Percentiles rank a stretch among this genome's conserved stretches.
Conservation (phyloP, 2,329 filamentous ascomycete species). For the Aspergillus tamarii region DNA sequence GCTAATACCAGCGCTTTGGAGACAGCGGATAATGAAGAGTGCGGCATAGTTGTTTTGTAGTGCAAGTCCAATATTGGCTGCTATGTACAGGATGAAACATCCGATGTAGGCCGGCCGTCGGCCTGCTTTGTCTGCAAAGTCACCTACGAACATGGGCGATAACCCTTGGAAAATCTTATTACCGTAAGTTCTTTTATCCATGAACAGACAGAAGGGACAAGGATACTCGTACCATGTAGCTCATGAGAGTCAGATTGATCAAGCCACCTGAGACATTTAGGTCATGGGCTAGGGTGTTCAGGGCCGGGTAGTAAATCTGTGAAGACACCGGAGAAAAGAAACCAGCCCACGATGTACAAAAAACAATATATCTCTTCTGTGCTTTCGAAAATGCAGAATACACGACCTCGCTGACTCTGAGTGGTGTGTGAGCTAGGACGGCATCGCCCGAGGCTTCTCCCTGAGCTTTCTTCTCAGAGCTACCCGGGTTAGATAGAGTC, state of each 20-base stretch:
- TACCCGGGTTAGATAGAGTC: not conserved
- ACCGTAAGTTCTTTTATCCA: not conserved
- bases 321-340: constrained; percentile 51
- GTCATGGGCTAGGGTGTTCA: constrained; percentile 39
- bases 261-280: constrained; percentile 30
- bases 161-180: constrained; percentile 56
- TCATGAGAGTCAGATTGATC: constrained; percentile 62
- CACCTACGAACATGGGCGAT: constrained; percentile 55
- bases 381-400: constrained; percentile 1
- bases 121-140: constrained; percentile 55
- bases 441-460: not conserved
- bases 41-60: constrained; percentile 43
- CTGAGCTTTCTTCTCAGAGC: not conserved
- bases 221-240: constrained; percentile 62
- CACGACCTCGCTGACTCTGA: not conserved
- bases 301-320: constrained; percentile 49
- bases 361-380: constrained; percentile 15
- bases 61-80: constrained; percentile 44
- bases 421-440: not conserved
- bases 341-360: constrained; percentile 36
- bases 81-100: constrained; percentile 55
- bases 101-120: constrained; percentile 55
- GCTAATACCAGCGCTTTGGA: constrained; percentile 47
- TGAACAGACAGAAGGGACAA: not conserved
- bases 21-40: constrained; percentile 41